phyloP scores from a whole-genome alignment of 768 basidiomycete genomes.

The Auricularia auricula-judae region DNA sequence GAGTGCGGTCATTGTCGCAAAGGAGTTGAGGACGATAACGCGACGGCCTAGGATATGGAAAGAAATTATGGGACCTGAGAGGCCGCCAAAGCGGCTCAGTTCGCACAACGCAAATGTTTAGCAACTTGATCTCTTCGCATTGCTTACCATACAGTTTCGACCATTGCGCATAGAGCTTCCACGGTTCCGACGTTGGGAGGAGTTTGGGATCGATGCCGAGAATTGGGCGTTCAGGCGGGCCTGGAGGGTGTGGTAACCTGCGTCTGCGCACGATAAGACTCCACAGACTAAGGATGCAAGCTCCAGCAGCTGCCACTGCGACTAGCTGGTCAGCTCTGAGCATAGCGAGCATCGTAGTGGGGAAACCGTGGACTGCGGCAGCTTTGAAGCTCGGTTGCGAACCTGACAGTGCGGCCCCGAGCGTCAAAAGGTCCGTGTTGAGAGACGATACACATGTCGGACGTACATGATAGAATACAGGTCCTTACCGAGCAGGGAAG shows the following conservation, averaged over 20 bases:
- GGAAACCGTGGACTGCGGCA: too few relatives aligned
- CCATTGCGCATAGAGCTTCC: slow-evolving; percentile 16
- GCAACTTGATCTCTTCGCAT: neutral
- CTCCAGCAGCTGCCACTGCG: neutral
- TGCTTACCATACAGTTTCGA: slow-evolving; percentile 15
- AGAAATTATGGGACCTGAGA: neutral
- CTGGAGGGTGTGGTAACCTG: neutral
- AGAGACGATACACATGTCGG: too few relatives aligned
- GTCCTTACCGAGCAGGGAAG: neutral
- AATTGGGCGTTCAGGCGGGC: neutral
- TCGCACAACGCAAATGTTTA: neutral
- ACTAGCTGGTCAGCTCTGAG: too few relatives aligned
- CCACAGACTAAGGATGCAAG: neutral
- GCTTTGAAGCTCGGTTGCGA: too few relatives aligned
- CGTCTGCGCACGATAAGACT: neutral
- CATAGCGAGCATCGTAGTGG: too few relatives aligned
- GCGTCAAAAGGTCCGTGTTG: too few relatives aligned
- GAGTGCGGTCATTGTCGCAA: neutral
- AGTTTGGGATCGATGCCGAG: neutral
- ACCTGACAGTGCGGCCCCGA: too few relatives aligned
- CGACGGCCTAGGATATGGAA: neutral
- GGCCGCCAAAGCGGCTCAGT: neutral
- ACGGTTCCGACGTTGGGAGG: neutral
- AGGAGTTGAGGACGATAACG: neutral
- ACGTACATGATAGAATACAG: neutral